Percentiles rank a stretch among this genome's conserved stretches.
These are phyloP conservation scores for Sphaerobolus stellatus DNA, from an alignment of 1,284 basidiomycete genomes.

Conservation along the genomic window DNA sequence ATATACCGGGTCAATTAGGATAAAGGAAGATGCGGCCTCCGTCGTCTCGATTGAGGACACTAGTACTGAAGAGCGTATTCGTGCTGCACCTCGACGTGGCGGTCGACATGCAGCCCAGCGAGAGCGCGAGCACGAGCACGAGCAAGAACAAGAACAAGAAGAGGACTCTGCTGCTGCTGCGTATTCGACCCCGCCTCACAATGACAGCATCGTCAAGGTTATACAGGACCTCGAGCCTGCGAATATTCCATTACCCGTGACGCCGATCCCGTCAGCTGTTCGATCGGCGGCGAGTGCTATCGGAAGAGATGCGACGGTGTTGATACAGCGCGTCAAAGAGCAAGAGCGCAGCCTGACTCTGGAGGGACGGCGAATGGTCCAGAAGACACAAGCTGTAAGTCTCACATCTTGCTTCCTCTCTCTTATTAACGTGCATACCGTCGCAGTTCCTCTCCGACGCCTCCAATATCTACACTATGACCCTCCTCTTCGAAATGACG, in stretches of 20 bases:
- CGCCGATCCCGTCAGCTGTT: conserved; percentile 19
- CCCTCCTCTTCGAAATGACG: conserved; percentile 18
- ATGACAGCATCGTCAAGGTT: conserved; percentile 2
- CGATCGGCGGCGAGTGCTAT: conserved; percentile 14
- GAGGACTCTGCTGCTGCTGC: too few relatives aligned
- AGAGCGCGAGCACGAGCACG: too few relatives aligned
- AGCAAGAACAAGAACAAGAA: too few relatives aligned
- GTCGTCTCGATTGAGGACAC: conserved; percentile 9
- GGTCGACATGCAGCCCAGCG: neutral
- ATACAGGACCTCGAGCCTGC: conserved; percentile 12
- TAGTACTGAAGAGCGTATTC: neutral
- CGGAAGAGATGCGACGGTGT: conserved; percentile 3
- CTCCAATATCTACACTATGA: conserved; percentile 20
- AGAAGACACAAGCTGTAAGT: conserved; percentile 12
- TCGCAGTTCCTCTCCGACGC: conserved; percentile 23
- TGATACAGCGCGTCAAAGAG: conserved; percentile 7
- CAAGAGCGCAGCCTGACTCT: conserved; percentile 4
- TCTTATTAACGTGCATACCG: neutral
- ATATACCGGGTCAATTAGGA: neutral
- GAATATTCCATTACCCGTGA: conserved; percentile 15
- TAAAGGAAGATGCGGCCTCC: conserved; percentile 8
- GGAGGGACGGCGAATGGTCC: conserved; percentile 3
- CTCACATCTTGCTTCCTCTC: neutral
- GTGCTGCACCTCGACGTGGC: neutral
- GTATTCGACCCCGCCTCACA: neutral